A percentile compares a stretch with the other conserved stretches of the same genome.
Evolutionary conservation across 495 filamentous ascomycete genomes (phyloP).

Genomic region (Talaromyces adpressus): DNA sequence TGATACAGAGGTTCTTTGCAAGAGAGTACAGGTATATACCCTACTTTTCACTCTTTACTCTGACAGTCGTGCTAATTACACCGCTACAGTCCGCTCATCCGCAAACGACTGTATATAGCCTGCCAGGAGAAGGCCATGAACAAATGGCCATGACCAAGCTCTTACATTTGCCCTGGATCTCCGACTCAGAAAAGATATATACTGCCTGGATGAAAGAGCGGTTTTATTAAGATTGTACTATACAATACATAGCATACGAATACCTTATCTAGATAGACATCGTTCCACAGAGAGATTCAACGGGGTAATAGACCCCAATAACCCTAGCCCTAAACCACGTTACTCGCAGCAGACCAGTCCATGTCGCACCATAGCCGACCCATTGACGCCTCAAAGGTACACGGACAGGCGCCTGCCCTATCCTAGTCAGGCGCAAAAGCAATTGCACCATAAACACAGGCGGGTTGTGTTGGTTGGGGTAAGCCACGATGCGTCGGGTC

Average conservation of each 20-base stretch:
- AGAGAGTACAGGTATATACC: constrained; percentile 5
- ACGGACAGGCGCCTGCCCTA: not conserved
- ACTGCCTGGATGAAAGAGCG: constrained; percentile 1
- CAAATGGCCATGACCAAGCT: not conserved
- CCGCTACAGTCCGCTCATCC: not conserved
- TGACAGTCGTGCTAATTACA: no score
- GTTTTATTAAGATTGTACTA: not conserved
- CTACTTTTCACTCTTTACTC: no score
- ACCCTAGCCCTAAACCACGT: no score
- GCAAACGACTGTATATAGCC: not conserved
- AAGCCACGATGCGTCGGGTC: not conserved
- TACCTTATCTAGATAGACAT: not conserved
- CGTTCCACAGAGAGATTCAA: no score
- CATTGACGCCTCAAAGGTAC: not conserved
- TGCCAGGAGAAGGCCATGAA: not conserved
- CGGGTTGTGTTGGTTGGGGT: not conserved
- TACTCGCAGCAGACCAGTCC: not conserved
- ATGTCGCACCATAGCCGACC: not conserved
- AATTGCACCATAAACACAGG: not conserved
- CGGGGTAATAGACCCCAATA: no score
- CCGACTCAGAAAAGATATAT: not conserved
- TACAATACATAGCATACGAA: not conserved
- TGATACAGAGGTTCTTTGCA: constrained; percentile 4
- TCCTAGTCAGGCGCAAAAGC: not conserved
- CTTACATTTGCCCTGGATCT: not conserved